phyloP scores from a whole-genome alignment of 768 basidiomycete species.

The Psilocybe sp. region DNA sequence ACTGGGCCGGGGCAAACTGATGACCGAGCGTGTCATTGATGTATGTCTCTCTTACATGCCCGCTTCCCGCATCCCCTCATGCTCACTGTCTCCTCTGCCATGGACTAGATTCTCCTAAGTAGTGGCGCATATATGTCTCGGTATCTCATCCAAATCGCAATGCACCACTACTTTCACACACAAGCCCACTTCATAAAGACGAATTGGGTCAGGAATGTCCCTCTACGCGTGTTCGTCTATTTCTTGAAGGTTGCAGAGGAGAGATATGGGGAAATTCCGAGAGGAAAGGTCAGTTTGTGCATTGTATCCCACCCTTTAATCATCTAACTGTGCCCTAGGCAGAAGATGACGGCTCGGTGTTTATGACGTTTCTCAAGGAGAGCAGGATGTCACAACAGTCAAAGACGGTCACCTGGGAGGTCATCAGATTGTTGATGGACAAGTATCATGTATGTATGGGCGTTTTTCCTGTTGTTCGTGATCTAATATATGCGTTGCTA shows the following conservation, averaged over 20 bases:
- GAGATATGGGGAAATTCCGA: conserved; percentile 63
- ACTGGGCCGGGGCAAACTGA: conserved; percentile 65
- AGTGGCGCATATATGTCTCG: conserved; percentile 79
- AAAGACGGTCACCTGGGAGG: conserved; percentile 62
- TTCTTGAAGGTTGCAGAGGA: conserved; percentile 59
- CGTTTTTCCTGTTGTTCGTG: conserved; percentile 9
- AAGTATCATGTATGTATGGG: conserved; percentile 56
- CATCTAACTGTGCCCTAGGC: conserved; percentile 32
- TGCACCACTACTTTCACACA: conserved; percentile 76
- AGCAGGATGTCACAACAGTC: conserved; percentile 59
- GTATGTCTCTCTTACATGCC: conserved; percentile 40
- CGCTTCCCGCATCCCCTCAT: conserved; percentile 10
- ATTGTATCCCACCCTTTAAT: not conserved
- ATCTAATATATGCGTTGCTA: conserved; percentile 13
- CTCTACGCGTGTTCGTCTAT: conserved; percentile 58
- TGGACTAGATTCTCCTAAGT: conserved; percentile 60
- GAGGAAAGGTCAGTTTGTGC: conserved; percentile 43
- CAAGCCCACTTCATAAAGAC: conserved; percentile 74
- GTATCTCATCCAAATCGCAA: conserved; percentile 74
- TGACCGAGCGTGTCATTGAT: conserved; percentile 66
- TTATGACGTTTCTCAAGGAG: conserved; percentile 66
- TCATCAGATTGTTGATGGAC: conserved; percentile 62
- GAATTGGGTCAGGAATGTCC: conserved; percentile 66
- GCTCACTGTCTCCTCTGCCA: conserved; percentile 19
- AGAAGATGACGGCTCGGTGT: conserved; percentile 72